Base-by-base conservation (phyloP, 768 basidiomycete species). In the Lentinula lateritia region DNA sequence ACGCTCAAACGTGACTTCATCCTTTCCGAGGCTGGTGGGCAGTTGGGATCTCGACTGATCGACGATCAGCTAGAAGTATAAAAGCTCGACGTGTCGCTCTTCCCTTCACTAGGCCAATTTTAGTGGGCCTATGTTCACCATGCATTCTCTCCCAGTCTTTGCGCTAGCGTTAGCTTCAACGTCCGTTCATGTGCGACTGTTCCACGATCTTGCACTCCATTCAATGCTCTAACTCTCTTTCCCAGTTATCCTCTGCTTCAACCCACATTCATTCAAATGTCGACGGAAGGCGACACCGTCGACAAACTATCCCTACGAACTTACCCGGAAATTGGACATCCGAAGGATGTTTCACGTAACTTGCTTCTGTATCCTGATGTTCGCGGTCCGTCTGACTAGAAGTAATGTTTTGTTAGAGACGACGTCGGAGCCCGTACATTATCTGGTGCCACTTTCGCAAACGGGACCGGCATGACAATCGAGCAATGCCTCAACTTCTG, bases 321-420 rank as follows among this genome's bases (percentile, higher is more conserved):
- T 77, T 89, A 55, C 86, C 85, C 7, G 74, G 75, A 2, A 76
- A 71, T 53, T 90, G 87, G 87, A 76, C 76, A 16, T 78, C 79
- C 15, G 70, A 77, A 60, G 86, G 87, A 67, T 90, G 89, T 66
- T 84, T 82, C 73, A 81, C 79, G 88, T 89, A 67, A 70, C 23
- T 16, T 42, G n/a, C 35, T 46, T 50, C 54, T 28, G 28, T 28
- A 28, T 28, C 2, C 20, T 39, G 46, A 48, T 56, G 8, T 46
- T 20, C 20, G 28, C n/a, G 28, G 18, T 41, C 55, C 28, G 28
- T 28, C 23, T 28, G 35, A 32, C n/a, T 48, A 58, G 3, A 48
- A 35, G 59, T 53, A n/a, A 50, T 42, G 12, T 39, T 59, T 43
- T 35, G 64, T 6, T 67, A 87, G 86, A 52, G 88, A 90, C 68